Conservation (phyloP, 2,329 filamentous ascomycete genomes). For the Arachnomyces sp. region DNA sequence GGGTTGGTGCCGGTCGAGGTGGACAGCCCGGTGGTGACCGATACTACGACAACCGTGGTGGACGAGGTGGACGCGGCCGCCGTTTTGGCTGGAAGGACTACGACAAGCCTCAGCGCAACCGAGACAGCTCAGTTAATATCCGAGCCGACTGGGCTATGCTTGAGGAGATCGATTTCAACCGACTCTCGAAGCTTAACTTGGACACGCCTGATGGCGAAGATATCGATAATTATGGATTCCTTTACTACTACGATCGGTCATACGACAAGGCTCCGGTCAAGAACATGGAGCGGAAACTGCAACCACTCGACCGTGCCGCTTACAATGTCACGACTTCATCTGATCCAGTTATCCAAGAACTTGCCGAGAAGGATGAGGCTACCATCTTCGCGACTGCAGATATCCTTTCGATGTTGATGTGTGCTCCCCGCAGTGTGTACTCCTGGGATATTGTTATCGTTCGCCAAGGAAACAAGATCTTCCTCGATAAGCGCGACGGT, state of each 20-base stretch:
- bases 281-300: conserved; percentile 77
- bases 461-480: conserved; percentile 91
- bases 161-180: conserved; percentile 98
- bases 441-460: conserved; percentile 97
- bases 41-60: conserved; percentile 64
- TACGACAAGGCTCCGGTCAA: conserved; percentile 93
- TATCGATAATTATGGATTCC: conserved; percentile 89
- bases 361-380: conserved; percentile 90
- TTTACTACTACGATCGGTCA: conserved; percentile 94
- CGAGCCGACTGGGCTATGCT: conserved; percentile 92
- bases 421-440: conserved; percentile 90
- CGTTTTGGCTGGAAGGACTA: conserved; percentile 98
- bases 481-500: conserved; percentile 96
- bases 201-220: conserved; percentile 94
- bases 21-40: conserved; percentile 56
- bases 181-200: conserved; percentile 88
- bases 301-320: conserved; percentile 82
- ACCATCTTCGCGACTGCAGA: conserved; percentile 96
- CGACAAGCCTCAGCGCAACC: conserved; percentile 94
- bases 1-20: conserved; percentile 58
- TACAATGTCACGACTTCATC: conserved; percentile 98
- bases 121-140: conserved; percentile 92
- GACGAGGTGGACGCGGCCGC: conserved; percentile 64
- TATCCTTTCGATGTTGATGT: conserved; percentile 99
- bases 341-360: conserved; percentile 93